Evolutionary conservation across 2,329 filamentous ascomycete genomes (phyloP), one percentile per base, ranked within the genome.

Genomic region (Alternaria arbusti): DNA sequence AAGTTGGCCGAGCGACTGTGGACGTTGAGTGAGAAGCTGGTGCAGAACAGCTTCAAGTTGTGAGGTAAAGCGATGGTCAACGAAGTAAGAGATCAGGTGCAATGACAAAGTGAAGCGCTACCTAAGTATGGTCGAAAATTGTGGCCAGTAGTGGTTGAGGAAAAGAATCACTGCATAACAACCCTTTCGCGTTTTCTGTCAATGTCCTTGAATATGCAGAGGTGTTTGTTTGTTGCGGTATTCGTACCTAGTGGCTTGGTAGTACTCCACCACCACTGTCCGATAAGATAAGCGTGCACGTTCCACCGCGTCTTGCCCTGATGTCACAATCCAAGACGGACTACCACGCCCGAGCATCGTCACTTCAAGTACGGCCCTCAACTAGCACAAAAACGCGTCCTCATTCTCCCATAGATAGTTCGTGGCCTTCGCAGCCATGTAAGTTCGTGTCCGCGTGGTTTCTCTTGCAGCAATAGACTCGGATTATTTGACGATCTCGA

Each of bases 11-110:
- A 75, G 36, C 68, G 65, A 25, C 40, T 79, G 17, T 79, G 77
- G 77, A 50, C 30, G 2, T 57, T 79, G 65, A 79, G 76, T 25
- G 74, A 78, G 54, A 72, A 71, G 44, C 58, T 79, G 3, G 68
- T 74, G 8, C 67, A 68, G 11, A 60, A 58, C 2, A 65, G 71
- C 0, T 74, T 76, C 50, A 74, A n/a, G 32, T 36, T 36, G 32
- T 36, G 32, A 36, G 15, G 15, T 36, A 36, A 36, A 36, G 32
- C 32, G 32, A 36, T 36, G 32, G 32, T 36, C 32, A 36, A 36
- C 32, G 32, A n/a, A n/a, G 15, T 36, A 36, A 36, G 32, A 36
- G 32, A 36, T 36, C 32, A 36, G 7, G 15, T 36, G 32, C 32
- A n/a, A 36, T 36, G 32, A 36, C 32, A 36, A 36, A 36, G 32